These are phyloP conservation scores for Golubevia sp. DNA, from an alignment of 1,284 basidiomycete species.

Conservation along the genomic window DNA sequence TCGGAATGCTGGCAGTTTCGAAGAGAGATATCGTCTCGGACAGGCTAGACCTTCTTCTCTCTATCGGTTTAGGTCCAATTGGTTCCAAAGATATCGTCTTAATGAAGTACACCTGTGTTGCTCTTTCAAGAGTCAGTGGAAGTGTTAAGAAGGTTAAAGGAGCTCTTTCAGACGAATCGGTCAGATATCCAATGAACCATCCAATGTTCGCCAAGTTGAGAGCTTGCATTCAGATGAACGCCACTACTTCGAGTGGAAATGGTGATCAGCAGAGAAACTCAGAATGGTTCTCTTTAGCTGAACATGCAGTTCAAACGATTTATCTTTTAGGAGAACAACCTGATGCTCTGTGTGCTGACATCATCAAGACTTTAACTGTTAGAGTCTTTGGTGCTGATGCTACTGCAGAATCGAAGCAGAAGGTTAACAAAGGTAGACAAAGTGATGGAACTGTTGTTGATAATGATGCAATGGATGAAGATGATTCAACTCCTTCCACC, in stretches of 20 bases:
- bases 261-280: conserved; percentile 2
- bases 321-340: conserved; percentile 94
- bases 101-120: conserved; percentile 90
- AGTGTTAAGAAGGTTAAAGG: conserved; percentile 96
- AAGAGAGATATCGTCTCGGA: conserved; percentile 83
- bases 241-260: conserved; percentile 19
- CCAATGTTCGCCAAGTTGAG: conserved; percentile 80
- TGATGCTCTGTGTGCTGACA: conserved; percentile 77
- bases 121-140: conserved; percentile 86
- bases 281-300: conserved; percentile 83
- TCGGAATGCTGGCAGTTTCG: conserved; percentile 92
- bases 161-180: conserved; percentile 76
- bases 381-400: conserved; percentile 69
- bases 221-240: conserved; percentile 17
- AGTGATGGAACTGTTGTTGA: neutral
- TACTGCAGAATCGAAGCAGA: neutral
- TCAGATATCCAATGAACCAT: conserved; percentile 86
- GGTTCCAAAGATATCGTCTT: conserved; percentile 79
- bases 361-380: conserved; percentile 80
- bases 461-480: neutral
- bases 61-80: conserved; percentile 81
- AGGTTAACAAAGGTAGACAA: neutral
- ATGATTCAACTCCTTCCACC: conserved; percentile 3
- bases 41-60: conserved; percentile 81
- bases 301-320: conserved; percentile 94